Base-by-base conservation (phyloP, 2,329 filamentous ascomycete genomes). In the Monilinia vaccinii-corymbosi region DNA sequence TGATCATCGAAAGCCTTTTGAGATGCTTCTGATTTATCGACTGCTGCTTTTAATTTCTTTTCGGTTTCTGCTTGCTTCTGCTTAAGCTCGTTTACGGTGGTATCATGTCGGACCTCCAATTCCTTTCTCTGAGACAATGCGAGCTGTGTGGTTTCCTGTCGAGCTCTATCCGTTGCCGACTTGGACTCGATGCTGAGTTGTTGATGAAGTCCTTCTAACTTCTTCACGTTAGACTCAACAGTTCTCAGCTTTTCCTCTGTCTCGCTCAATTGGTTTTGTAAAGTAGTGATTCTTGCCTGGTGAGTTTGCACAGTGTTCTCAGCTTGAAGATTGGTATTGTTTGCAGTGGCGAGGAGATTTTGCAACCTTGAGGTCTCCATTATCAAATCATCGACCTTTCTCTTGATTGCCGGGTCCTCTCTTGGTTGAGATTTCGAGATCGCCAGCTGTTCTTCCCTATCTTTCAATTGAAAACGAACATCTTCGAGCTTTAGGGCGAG, bases 311-410 rank as follows among this genome's bases (percentile, higher is more conserved):
- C 21, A 38, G 67, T 60, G 38, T 66, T 60, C 36, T 64, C 61
- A 25, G 56, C 40, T 38, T 64, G 55, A 1, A 48, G 47, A 10
- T 69, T 66, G n/a, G 72, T 70, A 61, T 75, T 69, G 10, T 71
- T 70, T 25, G 72, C 73, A 16, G 64, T 62, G 34, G 72, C 63
- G 1, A 70, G 59, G 16, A 73, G 71, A 34, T 68, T 58, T 1
- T 71, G 63, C 25, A 63, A 61, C 21, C n/a, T 60, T 36, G 49
- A 57, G 38, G 21, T 72, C 56, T 59, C 60, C 60, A 14, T 68
- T 60, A 68, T 62, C 23, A 71, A 56, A 13, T 64, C 61, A 31
- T 65, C 44, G 36, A 70, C 56, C 44, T 61, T 66, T 1, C 53
- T 59, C 28, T 58, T 58, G 28, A 69, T 40, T 10, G 40, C 38